Evolutionary conservation across 2,329 filamentous ascomycete genomes (phyloP).

Genomic region (Exophiala bonariae): DNA sequence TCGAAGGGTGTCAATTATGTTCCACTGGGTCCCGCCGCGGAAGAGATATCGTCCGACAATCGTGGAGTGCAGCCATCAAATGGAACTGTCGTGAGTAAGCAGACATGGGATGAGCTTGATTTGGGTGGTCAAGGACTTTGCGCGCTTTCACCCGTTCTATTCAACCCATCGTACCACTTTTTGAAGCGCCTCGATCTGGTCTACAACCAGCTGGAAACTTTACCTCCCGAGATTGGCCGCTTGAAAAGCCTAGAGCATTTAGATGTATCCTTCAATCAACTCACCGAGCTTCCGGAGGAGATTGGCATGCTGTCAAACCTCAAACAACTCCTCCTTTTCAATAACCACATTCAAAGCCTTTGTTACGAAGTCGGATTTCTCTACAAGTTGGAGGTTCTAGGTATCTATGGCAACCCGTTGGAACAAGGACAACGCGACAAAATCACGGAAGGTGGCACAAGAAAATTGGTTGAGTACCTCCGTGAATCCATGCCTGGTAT

Average conservation of each 20-base stretch:
- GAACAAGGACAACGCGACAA: conserved; percentile 74
- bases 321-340: conserved; percentile 81
- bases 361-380: conserved; percentile 87
- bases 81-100: conserved; percentile 47
- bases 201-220: conserved; percentile 79
- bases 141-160: conserved; percentile 75
- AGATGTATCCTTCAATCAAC: conserved; percentile 85
- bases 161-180: conserved; percentile 73
- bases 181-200: conserved; percentile 89
- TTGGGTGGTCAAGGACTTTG: conserved; percentile 94
- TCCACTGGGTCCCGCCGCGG: conserved; percentile 50
- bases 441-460: conserved; percentile 84
- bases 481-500: conserved; percentile 82
- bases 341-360: conserved; percentile 76
- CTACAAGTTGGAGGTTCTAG: conserved; percentile 83
- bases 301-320: conserved; percentile 96
- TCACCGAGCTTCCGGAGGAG: conserved; percentile 80
- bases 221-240: conserved; percentile 80
- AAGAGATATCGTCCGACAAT: conserved; percentile 52
- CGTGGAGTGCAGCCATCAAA: conserved; percentile 67
- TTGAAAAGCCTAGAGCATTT: conserved; percentile 79
- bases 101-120: conserved; percentile 92
- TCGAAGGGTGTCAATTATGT: conserved; percentile 45
- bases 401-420: conserved; percentile 88
- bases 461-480: conserved; percentile 77